A percentile compares a stretch with the other conserved stretches of the same genome.
Evolutionary conservation across 352 stramenopile genomes (phyloP).

Genomic region (Pythium chondricola): DNA sequence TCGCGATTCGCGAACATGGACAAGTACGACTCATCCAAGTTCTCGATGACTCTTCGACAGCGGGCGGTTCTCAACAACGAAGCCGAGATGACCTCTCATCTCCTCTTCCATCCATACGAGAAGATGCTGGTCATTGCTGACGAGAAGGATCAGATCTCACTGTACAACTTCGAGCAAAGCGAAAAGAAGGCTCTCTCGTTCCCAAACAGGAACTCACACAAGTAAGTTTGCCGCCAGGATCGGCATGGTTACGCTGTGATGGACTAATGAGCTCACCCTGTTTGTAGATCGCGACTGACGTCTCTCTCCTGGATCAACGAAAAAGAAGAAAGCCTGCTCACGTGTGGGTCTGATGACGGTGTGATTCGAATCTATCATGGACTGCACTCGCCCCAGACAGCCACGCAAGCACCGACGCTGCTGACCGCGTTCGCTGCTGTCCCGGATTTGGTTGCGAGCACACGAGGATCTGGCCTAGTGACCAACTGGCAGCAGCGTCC

Average conservation of each 20-base stretch:
- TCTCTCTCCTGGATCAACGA: constrained; percentile 97
- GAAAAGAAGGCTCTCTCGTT: constrained; percentile 80
- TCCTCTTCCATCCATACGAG: constrained; percentile 96
- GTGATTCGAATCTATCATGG: constrained; percentile 95
- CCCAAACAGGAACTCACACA: constrained; percentile 84
- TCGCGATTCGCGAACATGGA: constrained; percentile 27
- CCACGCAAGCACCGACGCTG: constrained; percentile 56
- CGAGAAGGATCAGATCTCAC: constrained; percentile 89
- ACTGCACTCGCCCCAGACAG: constrained; percentile 48
- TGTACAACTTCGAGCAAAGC: constrained; percentile 94
- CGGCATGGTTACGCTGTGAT: no score
- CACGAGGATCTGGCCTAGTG: constrained; percentile 91
- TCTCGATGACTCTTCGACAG: constrained; percentile 87
- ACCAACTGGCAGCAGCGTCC: constrained; percentile 94
- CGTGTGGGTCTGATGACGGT: constrained; percentile 95
- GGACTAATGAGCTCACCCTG: no score
- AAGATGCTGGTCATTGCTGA: constrained; percentile 93
- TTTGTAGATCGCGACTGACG: constrained; percentile 83
- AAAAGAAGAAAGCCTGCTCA: constrained; percentile 88
- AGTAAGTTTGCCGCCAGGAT: no score
- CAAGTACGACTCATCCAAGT: constrained; percentile 66
- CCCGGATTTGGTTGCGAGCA: constrained; percentile 88
- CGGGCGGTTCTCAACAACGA: constrained; percentile 89
- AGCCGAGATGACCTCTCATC: constrained; percentile 91
- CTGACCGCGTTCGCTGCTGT: constrained; percentile 91